Evolutionary conservation across 2,329 filamentous ascomycete species (phyloP), one percentile per base, ranked within the genome.

Genomic region (Colletotrichum sp.): DNA sequence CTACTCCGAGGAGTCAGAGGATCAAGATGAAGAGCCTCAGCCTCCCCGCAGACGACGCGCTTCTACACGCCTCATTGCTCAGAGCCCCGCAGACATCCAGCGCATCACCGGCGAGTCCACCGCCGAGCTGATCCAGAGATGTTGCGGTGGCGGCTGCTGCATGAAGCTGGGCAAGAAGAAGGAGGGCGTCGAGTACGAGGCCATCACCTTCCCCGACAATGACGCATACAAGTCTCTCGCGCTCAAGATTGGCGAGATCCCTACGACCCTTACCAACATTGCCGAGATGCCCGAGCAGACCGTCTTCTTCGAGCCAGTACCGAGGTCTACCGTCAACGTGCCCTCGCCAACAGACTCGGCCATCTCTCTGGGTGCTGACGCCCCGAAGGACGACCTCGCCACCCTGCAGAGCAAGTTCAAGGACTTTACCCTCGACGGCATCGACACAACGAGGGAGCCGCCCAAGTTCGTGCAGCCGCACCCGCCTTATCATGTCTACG

Each of bases 401-500:
- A 60, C 77, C 60, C 72, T 75, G 6, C 73, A 79, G 38, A 57
- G 78, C 10, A 72, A 79, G 38, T 71, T 80, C 24, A 78, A 80
- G 70, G 81, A 81, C 36, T 81, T 84, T 10, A 79, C 79, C 38
- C 81, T 88, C 15, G 85, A 88, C 58, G 81, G 86, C 52, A 82
- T 92, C 72, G 88, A 93, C 80, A 93, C 92, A 5, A 83, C 86
- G 12, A 88, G 92, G 75, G 94, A 96, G 82, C 96, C 97, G 21
- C 97, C 97, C 8, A 90, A 89, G 75, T 99, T 96, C 81, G 96
- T 99, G 70, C 95, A 98, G 83, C 97, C 97, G 30, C 97, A 99
- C 83, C 95, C 95, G 72, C 97, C 97, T 0, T 97, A 98, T 85
- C 90, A 96, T 79, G 96, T 99, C 76, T 98, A 94, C 85, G 94